phyloP scores from a whole-genome alignment of 1,139 yeast species.

The Pichia sp. region DNA sequence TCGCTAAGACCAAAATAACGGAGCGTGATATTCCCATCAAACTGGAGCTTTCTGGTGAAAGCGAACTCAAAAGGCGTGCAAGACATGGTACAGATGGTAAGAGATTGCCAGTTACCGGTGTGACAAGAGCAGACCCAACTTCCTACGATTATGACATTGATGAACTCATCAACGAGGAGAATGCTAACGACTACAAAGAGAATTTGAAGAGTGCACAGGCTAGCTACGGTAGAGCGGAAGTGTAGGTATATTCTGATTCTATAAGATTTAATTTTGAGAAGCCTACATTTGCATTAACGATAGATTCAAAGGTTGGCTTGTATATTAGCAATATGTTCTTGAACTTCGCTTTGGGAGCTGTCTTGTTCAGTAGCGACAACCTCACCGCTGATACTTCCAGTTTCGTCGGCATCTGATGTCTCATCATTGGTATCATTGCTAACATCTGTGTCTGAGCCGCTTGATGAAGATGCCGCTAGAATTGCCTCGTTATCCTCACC shows the following conservation, averaged over 20 bases:
- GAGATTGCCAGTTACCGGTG: not conserved
- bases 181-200: constrained; percentile 22
- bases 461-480: too few relatives aligned
- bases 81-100: too few relatives aligned
- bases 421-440: constrained; percentile 24
- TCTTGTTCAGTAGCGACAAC: not conserved
- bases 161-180: constrained; percentile 39
- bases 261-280: not conserved
- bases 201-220: constrained; percentile 1
- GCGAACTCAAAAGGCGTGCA: constrained; percentile 17
- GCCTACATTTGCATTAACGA: not conserved
- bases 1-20: constrained; percentile 16
- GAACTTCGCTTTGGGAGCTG: constrained; percentile 10
- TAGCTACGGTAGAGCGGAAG: constrained; percentile 7
- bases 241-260: not conserved
- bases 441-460: constrained; percentile 10
- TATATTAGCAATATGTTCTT: constrained; percentile 20
- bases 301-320: constrained; percentile 23
- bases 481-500: constrained; percentile 30
- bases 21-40: constrained; percentile 32
- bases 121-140: constrained; percentile 25
- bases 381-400: constrained; percentile 1
- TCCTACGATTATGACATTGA: constrained; percentile 41
- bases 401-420: constrained; percentile 17
- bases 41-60: constrained; percentile 20